A percentile compares a stretch with the other conserved stretches of the same genome.
Evolutionary conservation across 306 rosid genomes (phyloP).

Genomic region (Echinosophora koreensis): DNA sequence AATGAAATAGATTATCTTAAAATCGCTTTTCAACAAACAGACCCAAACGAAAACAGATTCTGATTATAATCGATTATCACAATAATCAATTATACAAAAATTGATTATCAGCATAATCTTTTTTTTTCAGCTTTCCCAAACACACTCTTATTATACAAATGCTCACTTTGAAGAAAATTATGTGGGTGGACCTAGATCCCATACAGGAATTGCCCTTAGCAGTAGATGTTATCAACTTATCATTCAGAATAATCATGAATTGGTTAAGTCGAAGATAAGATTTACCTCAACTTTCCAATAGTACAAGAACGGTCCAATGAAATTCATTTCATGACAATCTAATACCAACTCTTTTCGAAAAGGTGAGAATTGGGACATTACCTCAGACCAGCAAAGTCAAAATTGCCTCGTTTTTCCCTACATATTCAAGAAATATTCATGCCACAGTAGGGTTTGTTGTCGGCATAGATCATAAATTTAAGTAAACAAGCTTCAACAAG

Average conservation of each 20-base stretch:
- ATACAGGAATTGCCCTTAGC: background rate
- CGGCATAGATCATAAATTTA: constrained; percentile 1
- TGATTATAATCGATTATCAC: too few relatives aligned
- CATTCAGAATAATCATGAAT: background rate
- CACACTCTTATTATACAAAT: too few relatives aligned
- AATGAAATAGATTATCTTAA: too few relatives aligned
- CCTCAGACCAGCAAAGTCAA: background rate
- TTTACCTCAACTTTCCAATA: background rate
- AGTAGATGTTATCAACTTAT: background rate
- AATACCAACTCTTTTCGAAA: background rate
- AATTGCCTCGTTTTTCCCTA: background rate
- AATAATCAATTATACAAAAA: too few relatives aligned
- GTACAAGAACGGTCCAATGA: background rate
- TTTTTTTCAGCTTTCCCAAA: too few relatives aligned
- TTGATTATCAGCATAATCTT: too few relatives aligned
- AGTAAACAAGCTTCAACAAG: background rate
- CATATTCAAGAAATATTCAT: background rate
- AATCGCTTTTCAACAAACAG: too few relatives aligned
- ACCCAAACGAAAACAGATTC: too few relatives aligned
- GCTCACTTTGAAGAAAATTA: background rate
- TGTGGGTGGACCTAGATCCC: background rate
- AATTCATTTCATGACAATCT: background rate
- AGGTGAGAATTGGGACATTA: background rate
- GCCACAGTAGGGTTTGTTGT: background rate
- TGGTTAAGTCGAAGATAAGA: background rate